These are phyloP conservation scores for Umbelopsis vinacea DNA, from an alignment of 192 early-diverging fungal genomes.

Conservation along the genomic window DNA sequence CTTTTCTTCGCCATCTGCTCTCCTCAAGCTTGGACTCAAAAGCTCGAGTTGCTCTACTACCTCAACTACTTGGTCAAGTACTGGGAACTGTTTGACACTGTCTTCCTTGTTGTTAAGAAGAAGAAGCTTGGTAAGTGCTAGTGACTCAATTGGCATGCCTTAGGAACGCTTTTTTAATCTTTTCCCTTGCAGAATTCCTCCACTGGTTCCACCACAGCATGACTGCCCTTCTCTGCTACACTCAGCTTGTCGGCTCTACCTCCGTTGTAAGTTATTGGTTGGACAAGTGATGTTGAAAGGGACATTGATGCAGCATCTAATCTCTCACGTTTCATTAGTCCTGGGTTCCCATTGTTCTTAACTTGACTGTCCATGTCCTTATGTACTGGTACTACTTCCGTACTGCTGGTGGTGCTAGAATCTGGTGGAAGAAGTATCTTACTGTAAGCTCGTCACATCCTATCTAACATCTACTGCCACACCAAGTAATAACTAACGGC, in stretches of 20 bases:
- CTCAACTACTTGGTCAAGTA: conserved; percentile 94
- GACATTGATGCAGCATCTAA: background rate
- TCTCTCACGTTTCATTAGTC: conserved; percentile 39
- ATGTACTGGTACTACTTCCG: conserved; percentile 94
- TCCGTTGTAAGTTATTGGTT: conserved; percentile 64
- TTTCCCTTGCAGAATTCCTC: conserved; percentile 70
- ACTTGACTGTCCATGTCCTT: conserved; percentile 87
- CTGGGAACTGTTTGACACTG: conserved; percentile 87
- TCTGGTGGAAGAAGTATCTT: conserved; percentile 95
- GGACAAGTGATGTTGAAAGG: background rate
- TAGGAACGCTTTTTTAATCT: background rate
- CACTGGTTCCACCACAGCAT: conserved; percentile 93
- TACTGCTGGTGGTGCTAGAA: conserved; percentile 71
- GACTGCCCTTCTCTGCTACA: conserved; percentile 87
- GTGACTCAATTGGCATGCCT: background rate
- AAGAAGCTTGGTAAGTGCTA: conserved; percentile 71
- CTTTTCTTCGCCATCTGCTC: conserved; percentile 75
- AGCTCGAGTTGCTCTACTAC: conserved; percentile 84
- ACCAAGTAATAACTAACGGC: background rate
- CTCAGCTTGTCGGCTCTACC: conserved; percentile 74
- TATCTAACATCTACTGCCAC: background rate
- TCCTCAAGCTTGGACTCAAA: conserved; percentile 73
- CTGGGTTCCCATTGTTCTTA: conserved; percentile 82
- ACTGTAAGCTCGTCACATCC: conserved; percentile 42
- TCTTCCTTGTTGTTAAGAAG: conserved; percentile 85